These are phyloP conservation scores for Cladosporium sp. DNA, from an alignment of 2,329 filamentous ascomycete species.

Conservation along the genomic window DNA sequence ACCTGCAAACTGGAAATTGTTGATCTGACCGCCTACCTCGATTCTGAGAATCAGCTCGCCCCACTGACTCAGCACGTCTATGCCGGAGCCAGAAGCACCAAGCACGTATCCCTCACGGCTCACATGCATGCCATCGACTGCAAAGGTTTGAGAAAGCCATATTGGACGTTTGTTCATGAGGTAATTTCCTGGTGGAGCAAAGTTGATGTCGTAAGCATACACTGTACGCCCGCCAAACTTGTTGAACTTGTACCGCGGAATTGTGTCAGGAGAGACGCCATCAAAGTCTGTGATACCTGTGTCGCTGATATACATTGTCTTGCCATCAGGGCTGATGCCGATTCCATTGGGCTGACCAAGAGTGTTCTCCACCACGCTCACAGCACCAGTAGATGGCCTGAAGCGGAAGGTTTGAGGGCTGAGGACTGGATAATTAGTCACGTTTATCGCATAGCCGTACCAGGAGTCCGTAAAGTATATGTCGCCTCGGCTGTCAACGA, in stretches of 20 bases:
- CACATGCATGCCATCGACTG: constrained; percentile 20
- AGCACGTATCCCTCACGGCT: constrained; percentile 19
- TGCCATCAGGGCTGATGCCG: constrained; percentile 40
- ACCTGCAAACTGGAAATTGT: constrained; percentile 22
- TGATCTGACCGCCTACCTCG: constrained; percentile 17
- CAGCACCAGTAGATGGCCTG: constrained; percentile 36
- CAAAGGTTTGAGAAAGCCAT: constrained; percentile 17
- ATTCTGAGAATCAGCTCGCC: constrained; percentile 20
- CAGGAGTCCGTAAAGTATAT: constrained; percentile 48
- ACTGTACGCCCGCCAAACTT: constrained; percentile 15
- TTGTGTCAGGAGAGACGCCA: background rate
- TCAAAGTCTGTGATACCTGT: constrained; percentile 24
- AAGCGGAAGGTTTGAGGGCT: constrained; percentile 39
- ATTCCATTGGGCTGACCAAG: constrained; percentile 44
- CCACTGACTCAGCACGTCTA: constrained; percentile 19
- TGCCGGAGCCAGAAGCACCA: constrained; percentile 18
- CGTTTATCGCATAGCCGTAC: constrained; percentile 19
- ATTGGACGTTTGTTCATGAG: constrained; percentile 19
- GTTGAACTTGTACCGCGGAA: constrained; percentile 16
- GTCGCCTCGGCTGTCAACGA: constrained; percentile 41
- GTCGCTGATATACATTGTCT: constrained; percentile 44
- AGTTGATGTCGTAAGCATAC: constrained; percentile 20
- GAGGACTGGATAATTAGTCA: constrained; percentile 16
- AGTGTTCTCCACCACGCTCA: constrained; percentile 39
- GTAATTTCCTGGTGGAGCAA: constrained; percentile 16